Base-by-base conservation (phyloP, 805 yeast species). In the Ogataea glucozyma region DNA sequence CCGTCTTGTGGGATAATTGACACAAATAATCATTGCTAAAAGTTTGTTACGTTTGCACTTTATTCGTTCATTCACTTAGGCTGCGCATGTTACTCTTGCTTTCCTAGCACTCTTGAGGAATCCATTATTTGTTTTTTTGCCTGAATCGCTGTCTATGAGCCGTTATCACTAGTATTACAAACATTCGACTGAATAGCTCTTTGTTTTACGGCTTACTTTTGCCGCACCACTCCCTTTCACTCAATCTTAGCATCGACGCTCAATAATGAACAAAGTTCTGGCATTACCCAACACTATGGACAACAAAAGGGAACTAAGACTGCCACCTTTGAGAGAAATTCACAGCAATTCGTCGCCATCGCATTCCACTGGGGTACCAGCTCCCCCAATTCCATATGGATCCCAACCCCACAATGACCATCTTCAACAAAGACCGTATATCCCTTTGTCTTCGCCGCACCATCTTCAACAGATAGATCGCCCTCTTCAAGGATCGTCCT, bases 221-320 rank as follows among this genome's bases (percentile, higher is more conserved):
- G 3, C 32, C 18, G 10, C 19, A 7, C 18, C 12, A 20, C n/a
- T 20, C 20, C 21, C 23, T 16, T 11, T 26, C 21, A 26, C 23
- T 21, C 6, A 26, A 7, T 20, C 27, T 29, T 23, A 17, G 30
- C 17, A 20, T 36, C 39, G 19, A 22, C 21, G 23, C 31, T n/a
- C 10, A 27, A 36, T 17, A 30, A 87, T 87, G 51, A 85, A 67
- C 67, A 85, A 85, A 70, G 73, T 31, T n/a, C 26, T 30, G 16
- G 12, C 31, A 11, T 35, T 34, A n/a, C 45, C 44, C 36, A 42
- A 14, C 23, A 38, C 47, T 22, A 50, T 50, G 54, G 47, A 50
- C 17, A 43, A 46, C 27, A 38, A 46, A 8, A 37, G 44, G 23
- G 47, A 44, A 27, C 31, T 51, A 20, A 47, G 45, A 33, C 37